These are phyloP conservation scores for Populus hybrid DNA, from an alignment of 441 rosid genomes.

Conservation along the genomic window DNA sequence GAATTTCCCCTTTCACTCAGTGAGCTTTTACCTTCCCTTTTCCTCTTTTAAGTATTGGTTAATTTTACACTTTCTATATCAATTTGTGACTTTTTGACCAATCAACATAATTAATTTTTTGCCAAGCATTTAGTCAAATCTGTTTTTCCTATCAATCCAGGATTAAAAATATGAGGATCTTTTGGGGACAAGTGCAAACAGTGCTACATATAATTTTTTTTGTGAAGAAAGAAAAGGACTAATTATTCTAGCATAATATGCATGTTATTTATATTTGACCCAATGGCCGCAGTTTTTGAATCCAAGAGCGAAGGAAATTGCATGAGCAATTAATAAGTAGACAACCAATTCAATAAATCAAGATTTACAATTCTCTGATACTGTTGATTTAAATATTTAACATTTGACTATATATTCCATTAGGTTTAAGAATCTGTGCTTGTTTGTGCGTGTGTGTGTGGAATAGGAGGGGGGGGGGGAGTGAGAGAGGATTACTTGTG, in stretches of 20 bases:
- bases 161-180: not conserved
- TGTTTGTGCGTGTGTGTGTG: not conserved
- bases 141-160: not conserved
- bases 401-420: not conserved
- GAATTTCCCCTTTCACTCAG: not conserved
- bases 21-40: not conserved
- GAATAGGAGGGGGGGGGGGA: not conserved
- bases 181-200: not conserved
- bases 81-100: not conserved
- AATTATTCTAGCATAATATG: not conserved
- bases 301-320: not conserved
- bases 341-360: not conserved
- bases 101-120: not conserved
- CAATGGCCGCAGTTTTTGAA: not conserved
- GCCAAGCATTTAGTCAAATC: not conserved
- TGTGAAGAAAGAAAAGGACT: not conserved
- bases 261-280: not conserved
- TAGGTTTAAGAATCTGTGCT: not conserved
- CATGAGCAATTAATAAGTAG: not conserved
- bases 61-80: not conserved
- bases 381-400: not conserved
- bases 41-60: not conserved
- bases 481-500: slow-evolving; percentile 45
- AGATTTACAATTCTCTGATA: not conserved
- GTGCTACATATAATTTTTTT: not conserved